Evolutionary conservation across 192 early-diverging fungal species (phyloP).

Genomic region (Dispira simplex): DNA sequence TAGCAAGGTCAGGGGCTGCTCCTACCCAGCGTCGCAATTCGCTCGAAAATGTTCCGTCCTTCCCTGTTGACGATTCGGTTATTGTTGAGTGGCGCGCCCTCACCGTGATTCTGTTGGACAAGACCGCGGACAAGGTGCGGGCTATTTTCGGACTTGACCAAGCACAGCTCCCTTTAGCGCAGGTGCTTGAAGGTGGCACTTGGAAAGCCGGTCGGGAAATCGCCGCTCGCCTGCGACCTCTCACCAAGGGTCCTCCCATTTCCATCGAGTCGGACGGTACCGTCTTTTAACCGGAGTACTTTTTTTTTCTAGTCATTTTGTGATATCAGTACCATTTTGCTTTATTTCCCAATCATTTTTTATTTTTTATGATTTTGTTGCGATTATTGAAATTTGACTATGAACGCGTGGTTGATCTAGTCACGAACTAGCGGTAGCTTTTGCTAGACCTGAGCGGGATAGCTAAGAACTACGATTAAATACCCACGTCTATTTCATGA

Average conservation of each 20-base stretch:
- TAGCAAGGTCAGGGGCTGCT: slow-evolving; percentile 12
- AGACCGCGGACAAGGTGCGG: slow-evolving; percentile 45
- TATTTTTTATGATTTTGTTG: too few relatives aligned
- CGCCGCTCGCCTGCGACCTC: slow-evolving; percentile 55
- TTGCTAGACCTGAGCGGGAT: too few relatives aligned
- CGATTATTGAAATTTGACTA: too few relatives aligned
- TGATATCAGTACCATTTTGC: too few relatives aligned
- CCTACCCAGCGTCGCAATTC: too few relatives aligned
- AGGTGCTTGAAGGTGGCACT: slow-evolving; percentile 83
- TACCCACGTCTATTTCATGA: too few relatives aligned
- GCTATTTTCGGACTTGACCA: slow-evolving; percentile 30
- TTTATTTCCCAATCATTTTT: too few relatives aligned
- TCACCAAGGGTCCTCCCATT: slow-evolving; percentile 83
- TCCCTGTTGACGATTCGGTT: slow-evolving; percentile 61
- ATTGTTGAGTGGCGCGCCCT: slow-evolving; percentile 91
- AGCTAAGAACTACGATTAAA: too few relatives aligned
- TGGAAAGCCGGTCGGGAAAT: slow-evolving; percentile 91
- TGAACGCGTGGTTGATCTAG: too few relatives aligned
- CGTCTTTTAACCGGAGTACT: slow-evolving; percentile 38
- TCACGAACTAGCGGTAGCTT: too few relatives aligned
- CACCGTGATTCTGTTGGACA: slow-evolving; percentile 71
- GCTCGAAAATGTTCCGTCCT: slow-evolving; percentile 36
- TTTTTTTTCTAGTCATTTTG: neutral
- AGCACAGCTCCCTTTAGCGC: slow-evolving; percentile 53
- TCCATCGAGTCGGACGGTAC: slow-evolving; percentile 77